Conservation (phyloP, 441 rosid genomes). For the Jatropha podagrica region DNA sequence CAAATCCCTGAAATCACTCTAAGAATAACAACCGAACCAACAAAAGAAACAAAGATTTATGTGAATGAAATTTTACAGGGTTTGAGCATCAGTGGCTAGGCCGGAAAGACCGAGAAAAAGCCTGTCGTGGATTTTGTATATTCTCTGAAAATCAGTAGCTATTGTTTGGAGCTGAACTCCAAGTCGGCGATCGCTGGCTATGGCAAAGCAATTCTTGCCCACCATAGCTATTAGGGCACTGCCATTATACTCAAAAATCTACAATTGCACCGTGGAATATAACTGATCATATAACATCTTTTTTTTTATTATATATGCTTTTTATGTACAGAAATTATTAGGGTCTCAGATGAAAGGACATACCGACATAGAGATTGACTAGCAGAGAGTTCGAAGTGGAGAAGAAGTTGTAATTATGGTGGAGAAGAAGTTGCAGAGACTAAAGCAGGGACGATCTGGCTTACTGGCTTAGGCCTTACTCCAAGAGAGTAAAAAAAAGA, state of each 20-base stretch:
- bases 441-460: too few species aligned
- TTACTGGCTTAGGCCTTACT: too few species aligned
- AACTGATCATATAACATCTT: too few species aligned
- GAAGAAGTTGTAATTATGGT: neutral
- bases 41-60: neutral
- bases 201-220: slow-evolving; percentile 94
- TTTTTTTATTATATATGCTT: too few species aligned
- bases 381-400: neutral
- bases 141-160: slow-evolving; percentile 89
- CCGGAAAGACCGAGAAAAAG: slow-evolving; percentile 87
- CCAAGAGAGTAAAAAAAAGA: too few species aligned
- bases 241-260: slow-evolving; percentile 98
- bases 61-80: slow-evolving; percentile 46
- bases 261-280: slow-evolving; percentile 7
- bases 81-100: slow-evolving; percentile 86
- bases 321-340: neutral
- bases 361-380: slow-evolving; percentile 42
- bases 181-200: slow-evolving; percentile 87
- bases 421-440: too few species aligned
- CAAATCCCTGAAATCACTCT: too few species aligned
- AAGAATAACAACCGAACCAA: too few species aligned
- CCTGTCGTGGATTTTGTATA: slow-evolving; percentile 77
- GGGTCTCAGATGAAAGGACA: slow-evolving; percentile 17
- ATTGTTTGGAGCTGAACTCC: slow-evolving; percentile 97
- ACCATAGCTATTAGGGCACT: slow-evolving; percentile 97